Evolutionary conservation across 2,329 filamentous ascomycete genomes (phyloP).

Genomic region (Penicillium sp.): DNA sequence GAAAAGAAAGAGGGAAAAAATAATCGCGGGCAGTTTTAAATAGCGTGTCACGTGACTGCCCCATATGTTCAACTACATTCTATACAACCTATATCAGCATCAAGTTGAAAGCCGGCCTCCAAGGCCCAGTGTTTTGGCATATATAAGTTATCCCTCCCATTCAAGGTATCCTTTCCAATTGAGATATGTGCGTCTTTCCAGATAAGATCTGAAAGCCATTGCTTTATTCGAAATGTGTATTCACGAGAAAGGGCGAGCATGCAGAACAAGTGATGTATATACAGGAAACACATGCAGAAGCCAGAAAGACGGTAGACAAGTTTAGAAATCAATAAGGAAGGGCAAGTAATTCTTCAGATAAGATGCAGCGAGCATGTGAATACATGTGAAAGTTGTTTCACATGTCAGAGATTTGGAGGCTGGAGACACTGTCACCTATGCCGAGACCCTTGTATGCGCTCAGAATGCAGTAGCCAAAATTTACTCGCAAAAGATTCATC

Average conservation of each 20-base stretch:
- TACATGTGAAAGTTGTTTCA: conserved; percentile 12
- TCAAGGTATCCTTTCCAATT: neutral
- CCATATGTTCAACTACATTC: neutral
- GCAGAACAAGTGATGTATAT: conserved; percentile 2
- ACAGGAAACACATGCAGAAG: conserved; percentile 4
- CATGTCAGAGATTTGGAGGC: conserved; percentile 13
- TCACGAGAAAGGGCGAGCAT: conserved; percentile 2
- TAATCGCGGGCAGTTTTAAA: neutral
- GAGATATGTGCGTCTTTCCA: neutral
- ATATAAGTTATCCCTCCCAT: neutral
- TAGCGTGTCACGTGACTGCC: neutral
- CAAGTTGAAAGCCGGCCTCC: neutral
- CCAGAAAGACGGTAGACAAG: neutral
- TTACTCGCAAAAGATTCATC: conserved; percentile 14
- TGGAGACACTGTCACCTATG: conserved; percentile 16
- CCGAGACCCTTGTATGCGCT: conserved; percentile 12
- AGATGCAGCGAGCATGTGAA: neutral
- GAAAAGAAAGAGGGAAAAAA: neutral
- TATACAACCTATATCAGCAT: neutral
- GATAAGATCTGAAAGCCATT: neutral
- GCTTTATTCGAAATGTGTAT: neutral
- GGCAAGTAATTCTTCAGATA: neutral
- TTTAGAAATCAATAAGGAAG: neutral
- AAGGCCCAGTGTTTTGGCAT: neutral
- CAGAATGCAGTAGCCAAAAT: conserved; percentile 12